phyloP scores from a whole-genome alignment of 2,329 filamentous ascomycete genomes.

The Ceratocystis destructans region DNA sequence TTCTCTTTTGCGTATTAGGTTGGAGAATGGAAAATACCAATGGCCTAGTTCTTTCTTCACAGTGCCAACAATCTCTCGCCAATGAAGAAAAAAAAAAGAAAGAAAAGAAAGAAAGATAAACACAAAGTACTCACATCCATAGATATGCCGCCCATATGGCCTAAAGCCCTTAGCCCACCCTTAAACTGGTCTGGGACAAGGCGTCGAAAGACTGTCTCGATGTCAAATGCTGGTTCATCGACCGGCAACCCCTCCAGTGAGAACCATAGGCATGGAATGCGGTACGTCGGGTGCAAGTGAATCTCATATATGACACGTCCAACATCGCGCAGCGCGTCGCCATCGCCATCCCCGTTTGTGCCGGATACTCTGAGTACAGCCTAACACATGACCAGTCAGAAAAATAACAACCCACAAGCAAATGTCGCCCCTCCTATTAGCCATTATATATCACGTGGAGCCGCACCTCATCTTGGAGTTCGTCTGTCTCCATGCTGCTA shows the following conservation, averaged over 20 bases:
- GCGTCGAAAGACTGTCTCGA: conserved; percentile 57
- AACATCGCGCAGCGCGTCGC: conserved; percentile 23
- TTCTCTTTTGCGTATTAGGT: conserved; percentile 4
- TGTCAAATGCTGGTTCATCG: conserved; percentile 42
- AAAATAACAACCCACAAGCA: background rate
- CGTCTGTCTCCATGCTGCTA: conserved; percentile 36
- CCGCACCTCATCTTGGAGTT: conserved; percentile 39
- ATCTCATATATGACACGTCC: conserved; percentile 56
- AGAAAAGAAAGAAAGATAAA: background rate
- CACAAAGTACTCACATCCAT: conserved; percentile 48
- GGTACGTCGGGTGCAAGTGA: conserved; percentile 60
- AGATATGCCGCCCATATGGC: conserved; percentile 60
- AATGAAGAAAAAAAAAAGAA: background rate
- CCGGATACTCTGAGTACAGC: conserved; percentile 6
- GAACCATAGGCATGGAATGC: conserved; percentile 65
- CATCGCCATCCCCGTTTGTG: background rate
- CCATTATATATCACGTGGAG: background rate
- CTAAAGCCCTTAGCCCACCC: conserved; percentile 43
- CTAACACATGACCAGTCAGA: conserved; percentile 19
- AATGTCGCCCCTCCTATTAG: background rate
- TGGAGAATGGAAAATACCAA: conserved; percentile 12
- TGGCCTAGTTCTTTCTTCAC: conserved; percentile 8
- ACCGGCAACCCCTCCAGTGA: conserved; percentile 44
- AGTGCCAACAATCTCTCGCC: background rate
- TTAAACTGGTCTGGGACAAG: conserved; percentile 56